phyloP scores from a whole-genome alignment of 495 filamentous ascomycete genomes.

The Penicillium chermesinum region DNA sequence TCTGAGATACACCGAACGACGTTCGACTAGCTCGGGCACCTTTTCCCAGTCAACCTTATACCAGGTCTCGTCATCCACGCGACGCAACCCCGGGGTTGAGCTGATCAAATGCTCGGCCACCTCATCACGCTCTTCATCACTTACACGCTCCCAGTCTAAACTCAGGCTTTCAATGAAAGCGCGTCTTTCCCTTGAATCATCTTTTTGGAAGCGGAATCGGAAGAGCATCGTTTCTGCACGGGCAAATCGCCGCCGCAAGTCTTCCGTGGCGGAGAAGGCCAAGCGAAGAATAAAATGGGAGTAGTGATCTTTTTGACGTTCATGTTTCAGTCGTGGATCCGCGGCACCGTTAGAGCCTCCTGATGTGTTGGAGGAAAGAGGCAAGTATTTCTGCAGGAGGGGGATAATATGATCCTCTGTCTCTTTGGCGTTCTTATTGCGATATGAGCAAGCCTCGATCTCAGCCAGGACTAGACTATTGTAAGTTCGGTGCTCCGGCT shows the following conservation, averaged over 20 bases:
- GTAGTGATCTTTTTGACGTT: conserved; percentile 96
- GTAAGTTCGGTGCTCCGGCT: neutral
- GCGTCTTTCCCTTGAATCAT: conserved; percentile 62
- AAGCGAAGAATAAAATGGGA: conserved; percentile 94
- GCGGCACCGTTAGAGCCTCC: conserved; percentile 40
- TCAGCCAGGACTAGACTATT: conserved; percentile 72
- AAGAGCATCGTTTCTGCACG: conserved; percentile 88
- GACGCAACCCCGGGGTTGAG: conserved; percentile 48
- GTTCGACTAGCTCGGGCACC: conserved; percentile 85
- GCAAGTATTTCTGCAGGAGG: conserved; percentile 79
- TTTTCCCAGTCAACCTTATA: conserved; percentile 94
- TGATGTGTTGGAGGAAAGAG: conserved; percentile 71
- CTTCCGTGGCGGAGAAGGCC: conserved; percentile 87
- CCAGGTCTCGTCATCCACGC: conserved; percentile 73
- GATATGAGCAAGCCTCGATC: conserved; percentile 92
- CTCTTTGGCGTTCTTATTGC: conserved; percentile 76
- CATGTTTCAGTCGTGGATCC: conserved; percentile 51
- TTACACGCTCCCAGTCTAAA: conserved; percentile 76
- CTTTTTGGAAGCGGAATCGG: conserved; percentile 65
- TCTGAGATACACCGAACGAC: conserved; percentile 67
- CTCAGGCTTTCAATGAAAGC: conserved; percentile 74
- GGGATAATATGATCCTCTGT: conserved; percentile 73
- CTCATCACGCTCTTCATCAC: conserved; percentile 65
- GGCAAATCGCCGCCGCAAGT: conserved; percentile 81
- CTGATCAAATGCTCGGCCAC: conserved; percentile 48